Percentiles rank a stretch among this genome's conserved stretches.
Conservation (phyloP, 768 basidiomycete species). For the Pleurotus tuoliensis region DNA sequence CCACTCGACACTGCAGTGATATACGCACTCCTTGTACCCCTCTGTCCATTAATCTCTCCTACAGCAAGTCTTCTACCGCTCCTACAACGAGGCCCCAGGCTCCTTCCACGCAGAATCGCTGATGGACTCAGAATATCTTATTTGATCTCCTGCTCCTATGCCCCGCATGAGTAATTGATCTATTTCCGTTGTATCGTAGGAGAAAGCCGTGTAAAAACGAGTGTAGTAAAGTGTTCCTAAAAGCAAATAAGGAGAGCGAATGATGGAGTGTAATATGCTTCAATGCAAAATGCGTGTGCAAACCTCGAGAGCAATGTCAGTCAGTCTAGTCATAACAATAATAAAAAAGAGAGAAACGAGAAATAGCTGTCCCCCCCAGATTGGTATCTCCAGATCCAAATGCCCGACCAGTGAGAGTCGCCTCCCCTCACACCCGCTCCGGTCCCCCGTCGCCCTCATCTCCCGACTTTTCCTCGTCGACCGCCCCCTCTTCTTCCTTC, state of each 20-base stretch:
- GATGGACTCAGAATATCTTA: too few relatives aligned
- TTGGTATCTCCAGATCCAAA: slow-evolving; percentile 11
- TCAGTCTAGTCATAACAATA: slow-evolving; percentile 7
- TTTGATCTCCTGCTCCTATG: too few relatives aligned
- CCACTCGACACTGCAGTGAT: too few relatives aligned
- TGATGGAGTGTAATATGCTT: neutral
- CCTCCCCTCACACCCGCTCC: slow-evolving; percentile 6
- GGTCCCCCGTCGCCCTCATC: slow-evolving; percentile 7
- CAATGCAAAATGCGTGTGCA: neutral
- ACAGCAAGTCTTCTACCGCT: too few relatives aligned
- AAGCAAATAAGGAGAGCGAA: neutral
- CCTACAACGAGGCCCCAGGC: too few relatives aligned
- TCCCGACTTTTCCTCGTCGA: neutral
- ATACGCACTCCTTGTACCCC: too few relatives aligned
- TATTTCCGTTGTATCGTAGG: neutral
- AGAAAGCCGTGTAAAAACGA: neutral
- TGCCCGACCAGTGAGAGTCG: slow-evolving; percentile 6
- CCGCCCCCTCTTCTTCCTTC: neutral
- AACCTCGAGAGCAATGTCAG: neutral
- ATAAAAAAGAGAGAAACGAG: neutral
- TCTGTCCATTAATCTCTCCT: too few relatives aligned
- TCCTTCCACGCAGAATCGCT: too few relatives aligned
- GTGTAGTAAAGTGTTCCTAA: neutral
- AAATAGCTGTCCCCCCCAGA: slow-evolving; percentile 14
- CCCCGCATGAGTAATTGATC: too few relatives aligned